Evolutionary conservation across 371 early-diverging fungal genomes (phyloP), one percentile per base, ranked within the genome.

Genomic region (Mortierella sp.): DNA sequence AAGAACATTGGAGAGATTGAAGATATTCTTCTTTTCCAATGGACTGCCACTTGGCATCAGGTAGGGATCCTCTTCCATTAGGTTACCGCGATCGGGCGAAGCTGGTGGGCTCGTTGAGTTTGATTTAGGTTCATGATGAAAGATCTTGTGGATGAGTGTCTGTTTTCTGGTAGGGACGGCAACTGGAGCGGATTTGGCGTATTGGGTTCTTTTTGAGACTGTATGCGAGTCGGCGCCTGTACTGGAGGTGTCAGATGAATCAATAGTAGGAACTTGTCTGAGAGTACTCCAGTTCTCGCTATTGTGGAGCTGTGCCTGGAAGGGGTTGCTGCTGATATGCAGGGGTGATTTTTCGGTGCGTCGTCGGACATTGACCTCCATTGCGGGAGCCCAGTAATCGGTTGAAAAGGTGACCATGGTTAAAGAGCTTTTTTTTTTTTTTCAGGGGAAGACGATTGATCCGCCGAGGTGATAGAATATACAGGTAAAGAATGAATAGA

Each of bases 371-470:
- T 80, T 83, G 65, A 73, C 72, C 54, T 86, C 86, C 68, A 85
- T 72, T 29, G 74, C 85, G 17, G 85, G 85, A 34, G 86, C 85
- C 86, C 86, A 86, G 61, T 83, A 86, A 55, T 86, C 86, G 59
- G 85, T 78, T 43, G 86, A 76, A 61, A 86, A 86, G 51, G 86
- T 84, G 47, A 83, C 82, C 85, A 84, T 86, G 63, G 37, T 42
- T 61, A 64, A 53, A 47, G 47, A 4, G 4, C 15, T 47, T 47
- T 47, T 47, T 15, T 47, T 47, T 47, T 47, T 47, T 4, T 22
- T 49, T 49, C 49, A 49, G 49, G 49, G 49, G 49, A 22, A 49
- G 23, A 5, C 9, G 23, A 19, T 49, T n/a, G 49, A 49, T 40
- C 10, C 15, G 15, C 35, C 9, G 9, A n/a, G n/a, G n/a, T n/a